Conservation (phyloP, 1,139 yeast species). For the Sugiyamaella xylanicola region DNA sequence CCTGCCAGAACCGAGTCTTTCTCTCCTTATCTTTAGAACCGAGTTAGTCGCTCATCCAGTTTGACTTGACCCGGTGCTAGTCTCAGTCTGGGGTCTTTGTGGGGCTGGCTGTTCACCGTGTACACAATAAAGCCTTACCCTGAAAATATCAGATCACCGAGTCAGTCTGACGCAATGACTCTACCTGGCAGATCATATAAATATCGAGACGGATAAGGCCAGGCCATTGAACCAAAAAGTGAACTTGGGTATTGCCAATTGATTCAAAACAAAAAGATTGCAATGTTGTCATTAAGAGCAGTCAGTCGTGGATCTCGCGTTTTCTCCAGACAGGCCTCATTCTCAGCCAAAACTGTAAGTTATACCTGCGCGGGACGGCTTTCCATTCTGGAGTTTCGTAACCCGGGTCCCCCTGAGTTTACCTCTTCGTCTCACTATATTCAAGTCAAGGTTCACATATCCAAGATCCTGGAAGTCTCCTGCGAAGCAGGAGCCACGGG, state of each 20-base stretch:
- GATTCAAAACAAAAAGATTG: neutral
- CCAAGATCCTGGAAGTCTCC: neutral
- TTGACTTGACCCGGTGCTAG: slow-evolving; percentile 10
- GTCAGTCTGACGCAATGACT: slow-evolving; percentile 2
- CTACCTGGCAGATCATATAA: neutral
- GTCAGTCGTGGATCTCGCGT: slow-evolving; percentile 11
- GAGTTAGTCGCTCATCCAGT: too few species aligned
- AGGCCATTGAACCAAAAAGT: too few species aligned
- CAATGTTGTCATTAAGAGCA: slow-evolving; percentile 13
- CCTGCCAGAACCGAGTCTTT: too few species aligned
- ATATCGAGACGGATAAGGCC: neutral
- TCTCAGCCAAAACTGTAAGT: slow-evolving; percentile 15
- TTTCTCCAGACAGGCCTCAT: slow-evolving; percentile 13
- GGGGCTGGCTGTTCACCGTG: neutral
- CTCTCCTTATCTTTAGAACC: too few species aligned
- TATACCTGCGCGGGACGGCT: too few species aligned
- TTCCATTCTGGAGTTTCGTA: too few species aligned
- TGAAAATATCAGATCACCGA: neutral
- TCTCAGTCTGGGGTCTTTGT: neutral
- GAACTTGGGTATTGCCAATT: neutral
- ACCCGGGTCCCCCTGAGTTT: neutral
- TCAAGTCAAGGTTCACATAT: too few species aligned
- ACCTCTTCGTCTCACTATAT: too few species aligned
- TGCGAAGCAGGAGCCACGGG: neutral
- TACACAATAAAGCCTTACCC: neutral